Evolutionary conservation across 331 rosid species (phyloP).

Genomic region (Quercus phellos): DNA sequence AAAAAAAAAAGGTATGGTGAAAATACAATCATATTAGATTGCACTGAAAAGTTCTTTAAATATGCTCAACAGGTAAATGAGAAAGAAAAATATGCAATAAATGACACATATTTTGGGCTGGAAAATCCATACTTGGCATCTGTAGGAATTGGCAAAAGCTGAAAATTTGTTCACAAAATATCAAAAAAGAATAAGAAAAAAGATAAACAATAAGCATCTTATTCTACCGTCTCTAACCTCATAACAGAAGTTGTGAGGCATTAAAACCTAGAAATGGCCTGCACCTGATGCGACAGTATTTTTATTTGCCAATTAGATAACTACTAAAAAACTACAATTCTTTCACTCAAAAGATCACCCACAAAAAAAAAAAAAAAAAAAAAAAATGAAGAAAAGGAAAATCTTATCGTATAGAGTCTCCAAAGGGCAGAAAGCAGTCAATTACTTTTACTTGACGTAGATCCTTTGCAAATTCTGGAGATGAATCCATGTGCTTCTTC

Average conservation of each 20-base stretch:
- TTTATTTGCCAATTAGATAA: neutral
- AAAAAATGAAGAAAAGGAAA: neutral
- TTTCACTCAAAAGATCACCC: neutral
- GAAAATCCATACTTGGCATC: neutral
- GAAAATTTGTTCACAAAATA: neutral
- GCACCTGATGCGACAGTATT: neutral
- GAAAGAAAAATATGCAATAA: neutral
- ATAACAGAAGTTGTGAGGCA: neutral
- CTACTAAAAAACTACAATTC: neutral
- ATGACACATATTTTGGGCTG: neutral
- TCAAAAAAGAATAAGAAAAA: neutral
- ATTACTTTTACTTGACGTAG: constrained; percentile 82
- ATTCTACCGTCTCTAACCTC: neutral
- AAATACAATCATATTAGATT: neutral
- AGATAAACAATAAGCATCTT: neutral
- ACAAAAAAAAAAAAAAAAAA: neutral
- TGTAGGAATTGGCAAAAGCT: neutral
- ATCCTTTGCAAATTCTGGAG: constrained; percentile 86
- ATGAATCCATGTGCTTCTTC: constrained; percentile 97
- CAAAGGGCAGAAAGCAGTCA: constrained; percentile 4
- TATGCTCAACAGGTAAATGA: neutral
- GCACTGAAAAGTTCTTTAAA: neutral
- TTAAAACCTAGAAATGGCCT: neutral
- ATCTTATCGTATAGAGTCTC: neutral
- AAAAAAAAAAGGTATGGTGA: neutral